Evolutionary conservation across 2,329 filamentous ascomycete species (phyloP).

Genomic region (Chalaropsis thielavioides): DNA sequence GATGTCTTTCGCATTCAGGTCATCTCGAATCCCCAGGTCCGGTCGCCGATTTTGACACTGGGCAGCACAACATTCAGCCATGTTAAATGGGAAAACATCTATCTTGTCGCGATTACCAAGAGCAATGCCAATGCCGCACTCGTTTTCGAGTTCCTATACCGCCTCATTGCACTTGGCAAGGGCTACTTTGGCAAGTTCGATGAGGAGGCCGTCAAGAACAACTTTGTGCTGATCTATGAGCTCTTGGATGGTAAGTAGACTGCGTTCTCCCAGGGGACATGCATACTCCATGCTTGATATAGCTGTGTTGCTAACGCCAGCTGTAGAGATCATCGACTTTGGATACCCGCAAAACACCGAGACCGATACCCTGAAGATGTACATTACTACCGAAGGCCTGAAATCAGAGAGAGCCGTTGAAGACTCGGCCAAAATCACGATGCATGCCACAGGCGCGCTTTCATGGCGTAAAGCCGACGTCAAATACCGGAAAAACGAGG

Average conservation of each 20-base stretch:
- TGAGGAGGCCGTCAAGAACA: conserved; percentile 99
- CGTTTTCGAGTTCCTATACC: conserved; percentile 95
- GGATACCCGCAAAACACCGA: conserved; percentile 98
- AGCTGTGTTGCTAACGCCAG: neutral
- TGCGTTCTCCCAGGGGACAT: neutral
- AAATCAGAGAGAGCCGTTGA: conserved; percentile 77
- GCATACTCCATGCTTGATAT: neutral
- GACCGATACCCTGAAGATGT: conserved; percentile 98
- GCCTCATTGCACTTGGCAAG: conserved; percentile 75
- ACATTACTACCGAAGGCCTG: conserved; percentile 97
- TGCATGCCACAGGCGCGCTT: conserved; percentile 93
- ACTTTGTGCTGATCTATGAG: conserved; percentile 98
- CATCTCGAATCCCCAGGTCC: conserved; percentile 94
- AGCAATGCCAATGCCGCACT: conserved; percentile 97
- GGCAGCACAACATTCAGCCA: conserved; percentile 98
- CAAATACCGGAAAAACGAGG: conserved; percentile 98
- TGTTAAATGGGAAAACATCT: conserved; percentile 99
- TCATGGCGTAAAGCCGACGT: conserved; percentile 97
- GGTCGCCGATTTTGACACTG: conserved; percentile 90
- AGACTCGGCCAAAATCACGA: conserved; percentile 94
- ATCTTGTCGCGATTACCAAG: conserved; percentile 92
- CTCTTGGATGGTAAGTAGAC: conserved; percentile 61
- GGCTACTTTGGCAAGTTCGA: conserved; percentile 99
- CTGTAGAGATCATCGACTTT: conserved; percentile 87
- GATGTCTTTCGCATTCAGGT: conserved; percentile 99